Evolutionary conservation across 768 basidiomycete genomes (phyloP).

Genomic region (Rhizopogon vulgaris): DNA sequence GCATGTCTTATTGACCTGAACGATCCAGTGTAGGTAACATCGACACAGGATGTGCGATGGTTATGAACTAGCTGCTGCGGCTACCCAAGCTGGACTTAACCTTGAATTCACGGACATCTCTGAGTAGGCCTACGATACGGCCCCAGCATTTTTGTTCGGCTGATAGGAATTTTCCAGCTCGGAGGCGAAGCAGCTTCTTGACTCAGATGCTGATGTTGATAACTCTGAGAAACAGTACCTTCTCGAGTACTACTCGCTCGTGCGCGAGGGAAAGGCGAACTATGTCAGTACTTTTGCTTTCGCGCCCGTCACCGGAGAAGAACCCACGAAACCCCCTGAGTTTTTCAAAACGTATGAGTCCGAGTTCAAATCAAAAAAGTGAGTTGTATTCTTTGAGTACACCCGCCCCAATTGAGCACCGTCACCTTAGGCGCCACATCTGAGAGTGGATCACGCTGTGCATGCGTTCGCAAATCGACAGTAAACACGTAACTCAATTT

Average conservation of each 20-base stretch:
- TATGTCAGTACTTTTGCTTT: constrained; percentile 6
- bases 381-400: neutral
- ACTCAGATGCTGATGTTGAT: constrained; percentile 5
- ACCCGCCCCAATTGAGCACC: neutral
- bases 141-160: neutral
- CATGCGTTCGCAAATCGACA: neutral
- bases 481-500: neutral
- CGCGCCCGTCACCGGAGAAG: neutral
- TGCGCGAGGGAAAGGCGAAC: constrained; percentile 28
- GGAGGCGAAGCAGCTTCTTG: constrained; percentile 16
- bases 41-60: constrained; percentile 15
- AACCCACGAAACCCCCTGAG: neutral
- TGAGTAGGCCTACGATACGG: constrained; percentile 8
- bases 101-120: constrained; percentile 20
- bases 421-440: neutral
- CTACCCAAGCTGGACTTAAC: constrained; percentile 16
- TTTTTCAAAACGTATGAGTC: neutral
- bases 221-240: constrained; percentile 25
- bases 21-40: neutral
- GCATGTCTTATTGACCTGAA: neutral
- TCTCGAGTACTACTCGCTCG: constrained; percentile 25
- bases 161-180: neutral
- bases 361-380: neutral
- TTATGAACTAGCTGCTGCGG: constrained; percentile 19
- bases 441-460: no score